These are phyloP conservation scores for Pestalotiopsis sp. DNA, from an alignment of 2,329 filamentous ascomycete species.

Conservation along the genomic window DNA sequence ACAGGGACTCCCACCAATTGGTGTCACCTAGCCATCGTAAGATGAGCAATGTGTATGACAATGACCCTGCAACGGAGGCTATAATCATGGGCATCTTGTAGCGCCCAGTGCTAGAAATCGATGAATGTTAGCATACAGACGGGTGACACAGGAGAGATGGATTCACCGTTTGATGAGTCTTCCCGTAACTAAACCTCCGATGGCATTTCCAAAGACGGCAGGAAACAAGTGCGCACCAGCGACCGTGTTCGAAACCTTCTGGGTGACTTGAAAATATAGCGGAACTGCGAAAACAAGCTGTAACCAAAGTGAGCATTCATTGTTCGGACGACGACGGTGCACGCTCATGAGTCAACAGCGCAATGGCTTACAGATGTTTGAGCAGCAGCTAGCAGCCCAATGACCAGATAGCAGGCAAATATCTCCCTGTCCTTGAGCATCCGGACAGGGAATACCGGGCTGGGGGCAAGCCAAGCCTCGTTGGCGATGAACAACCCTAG, in stretches of 20 bases:
- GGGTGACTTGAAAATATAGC: conserved; percentile 56
- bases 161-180: conserved; percentile 38
- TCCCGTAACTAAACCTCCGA: conserved; percentile 50
- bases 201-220: conserved; percentile 53
- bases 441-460: conserved; percentile 46
- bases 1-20: conserved; percentile 39
- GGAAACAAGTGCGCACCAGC: conserved; percentile 50
- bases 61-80: conserved; percentile 24
- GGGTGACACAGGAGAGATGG: background rate
- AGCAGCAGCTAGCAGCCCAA: conserved; percentile 26
- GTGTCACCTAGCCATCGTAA: conserved; percentile 45
- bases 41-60: conserved; percentile 12
- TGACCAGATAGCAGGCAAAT: conserved; percentile 39
- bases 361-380: conserved; percentile 17
- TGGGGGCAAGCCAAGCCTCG: conserved; percentile 36
- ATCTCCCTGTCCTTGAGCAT: conserved; percentile 41
- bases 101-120: conserved; percentile 35
- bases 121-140: background rate
- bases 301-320: conserved; percentile 19
- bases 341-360: background rate
- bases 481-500: conserved; percentile 16
- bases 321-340: background rate
- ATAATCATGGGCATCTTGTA: conserved; percentile 45
- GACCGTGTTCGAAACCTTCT: conserved; percentile 42
- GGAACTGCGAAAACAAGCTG: conserved; percentile 50